These are phyloP conservation scores for Pseudotsuga menziesii DNA, from an alignment of 75 land plant genomes.

Conservation along the genomic window DNA sequence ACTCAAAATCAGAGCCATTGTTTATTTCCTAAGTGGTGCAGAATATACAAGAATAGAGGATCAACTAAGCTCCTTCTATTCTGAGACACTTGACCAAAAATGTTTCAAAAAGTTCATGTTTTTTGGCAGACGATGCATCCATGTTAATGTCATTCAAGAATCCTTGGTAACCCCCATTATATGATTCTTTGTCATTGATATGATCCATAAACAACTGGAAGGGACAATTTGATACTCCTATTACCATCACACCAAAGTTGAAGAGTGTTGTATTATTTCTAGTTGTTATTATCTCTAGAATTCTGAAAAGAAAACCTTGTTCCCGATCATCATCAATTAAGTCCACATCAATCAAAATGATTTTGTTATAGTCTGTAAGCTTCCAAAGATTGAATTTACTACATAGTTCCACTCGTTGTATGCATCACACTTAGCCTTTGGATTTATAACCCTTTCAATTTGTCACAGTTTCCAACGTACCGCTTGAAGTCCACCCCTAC, in stretches of 20 bases:
- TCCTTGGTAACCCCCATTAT: slow-evolving; percentile 95
- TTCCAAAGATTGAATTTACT: slow-evolving; percentile 79
- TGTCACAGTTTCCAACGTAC: slow-evolving; percentile 77
- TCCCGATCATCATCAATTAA: slow-evolving; percentile 51
- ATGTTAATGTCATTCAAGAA: slow-evolving; percentile 79
- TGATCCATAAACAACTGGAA: slow-evolving; percentile 59
- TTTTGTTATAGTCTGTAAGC: slow-evolving; percentile 59
- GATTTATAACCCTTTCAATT: slow-evolving; percentile 73
- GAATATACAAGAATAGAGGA: slow-evolving; percentile 60
- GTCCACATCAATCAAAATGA: slow-evolving; percentile 72
- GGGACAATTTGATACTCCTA: slow-evolving; percentile 77
- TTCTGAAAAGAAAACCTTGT: slow-evolving; percentile 66
- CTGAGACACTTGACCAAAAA: slow-evolving; percentile 58
- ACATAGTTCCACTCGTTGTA: slow-evolving; percentile 96
- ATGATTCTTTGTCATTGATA: slow-evolving; percentile 44
- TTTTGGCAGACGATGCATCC: slow-evolving; percentile 30
- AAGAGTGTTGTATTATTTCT: slow-evolving; percentile 63
- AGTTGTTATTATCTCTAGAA: slow-evolving; percentile 66
- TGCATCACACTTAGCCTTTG: slow-evolving; percentile 67
- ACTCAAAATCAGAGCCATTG: slow-evolving; percentile 73
- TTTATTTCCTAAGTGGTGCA: slow-evolving; percentile 64
- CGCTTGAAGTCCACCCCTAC: slow-evolving; percentile 47
- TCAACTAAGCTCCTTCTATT: slow-evolving; percentile 43
- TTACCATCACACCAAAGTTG: slow-evolving; percentile 75
- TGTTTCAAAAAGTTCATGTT: slow-evolving; percentile 23